Evolutionary conservation across 352 stramenopile genomes (phyloP), one percentile per base, ranked within the genome.

Genomic region (Peronosclerospora sorghi): DNA sequence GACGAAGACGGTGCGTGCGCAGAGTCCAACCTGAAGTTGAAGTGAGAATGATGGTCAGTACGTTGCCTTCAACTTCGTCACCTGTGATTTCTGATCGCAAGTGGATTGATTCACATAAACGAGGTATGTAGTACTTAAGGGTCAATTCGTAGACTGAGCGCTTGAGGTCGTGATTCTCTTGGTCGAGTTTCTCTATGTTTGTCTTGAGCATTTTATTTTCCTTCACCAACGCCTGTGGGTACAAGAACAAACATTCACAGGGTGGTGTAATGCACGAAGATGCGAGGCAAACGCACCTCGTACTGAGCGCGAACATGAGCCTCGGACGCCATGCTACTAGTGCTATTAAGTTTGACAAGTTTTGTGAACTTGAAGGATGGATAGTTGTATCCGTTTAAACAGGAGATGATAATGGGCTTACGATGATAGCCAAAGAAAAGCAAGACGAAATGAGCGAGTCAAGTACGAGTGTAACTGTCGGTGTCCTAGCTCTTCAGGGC

Each of bases 111-210:
- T 28, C 21, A 3, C 35, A 17, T 53, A 41, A 26, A 55, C n/a
- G 41, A 26, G 34, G 30, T 42, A 51, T 42, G 24, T 8, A 28
- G 45, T 51, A 91, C 79, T 88, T 91, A 65, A 91, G 73, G 21
- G 74, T 89, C 38, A 94, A 68, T 60, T 94, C 82, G 50, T 85
- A 94, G 32, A 94, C 82, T n/a, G 82, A 94, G 52, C 76, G 73
- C 66, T 94, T 94, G 48, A 94, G 75, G 59, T 94, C 82, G 63
- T 83, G 73, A 61, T 94, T 94, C 62, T 94, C 82, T 20, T 53
- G 65, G 58, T 94, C 82, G 30, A 94, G 69, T 45, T 85, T 86
- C 32, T 92, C 82, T 19, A 89, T 69, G 45, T 45, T 77, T 41
- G 68, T 66, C 56, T 84, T 87, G 27, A 92, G 75, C 69, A 78